Percentiles rank a stretch among this genome's conserved stretches.
Conservation (phyloP, 2,329 filamentous ascomycete genomes). For the Pseudocercospora musae region DNA sequence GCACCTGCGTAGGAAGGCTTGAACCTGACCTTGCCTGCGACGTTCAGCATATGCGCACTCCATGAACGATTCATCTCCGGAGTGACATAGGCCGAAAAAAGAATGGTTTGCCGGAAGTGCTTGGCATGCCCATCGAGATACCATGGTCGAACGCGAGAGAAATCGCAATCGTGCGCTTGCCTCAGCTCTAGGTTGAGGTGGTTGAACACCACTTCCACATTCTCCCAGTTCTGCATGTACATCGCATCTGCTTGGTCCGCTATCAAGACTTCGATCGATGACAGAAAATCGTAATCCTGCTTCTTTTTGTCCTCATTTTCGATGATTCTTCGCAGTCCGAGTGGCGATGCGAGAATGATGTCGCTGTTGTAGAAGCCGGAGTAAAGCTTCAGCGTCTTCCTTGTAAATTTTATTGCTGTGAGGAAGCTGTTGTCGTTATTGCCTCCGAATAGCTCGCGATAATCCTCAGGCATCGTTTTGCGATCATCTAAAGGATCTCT, state of each 20-base stretch:
- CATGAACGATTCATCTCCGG: conserved; percentile 82
- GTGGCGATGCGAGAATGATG: conserved; percentile 84
- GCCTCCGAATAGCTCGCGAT: conserved; percentile 82
- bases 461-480: conserved; percentile 77
- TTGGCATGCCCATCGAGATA: conserved; percentile 85
- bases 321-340: conserved; percentile 87
- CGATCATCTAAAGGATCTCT: conserved; percentile 61
- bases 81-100: conserved; percentile 78
- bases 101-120: conserved; percentile 78
- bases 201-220: conserved; percentile 85
- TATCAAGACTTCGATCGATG: conserved; percentile 85
- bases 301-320: conserved; percentile 71
- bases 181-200: conserved; percentile 88
- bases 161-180: conserved; percentile 81
- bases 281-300: conserved; percentile 83
- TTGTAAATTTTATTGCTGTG: conserved; percentile 91
- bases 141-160: conserved; percentile 83
- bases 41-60: conserved; percentile 73
- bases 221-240: conserved; percentile 98
- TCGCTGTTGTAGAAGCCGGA: conserved; percentile 95
- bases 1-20: conserved; percentile 65
- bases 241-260: conserved; percentile 90
- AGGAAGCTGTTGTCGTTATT: conserved; percentile 98
- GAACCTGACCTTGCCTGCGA: conserved; percentile 73
- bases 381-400: conserved; percentile 94